These are phyloP conservation scores for Vanderwaltozyma polyspora DNA, from an alignment of 805 yeast species.

Conservation along the genomic window DNA sequence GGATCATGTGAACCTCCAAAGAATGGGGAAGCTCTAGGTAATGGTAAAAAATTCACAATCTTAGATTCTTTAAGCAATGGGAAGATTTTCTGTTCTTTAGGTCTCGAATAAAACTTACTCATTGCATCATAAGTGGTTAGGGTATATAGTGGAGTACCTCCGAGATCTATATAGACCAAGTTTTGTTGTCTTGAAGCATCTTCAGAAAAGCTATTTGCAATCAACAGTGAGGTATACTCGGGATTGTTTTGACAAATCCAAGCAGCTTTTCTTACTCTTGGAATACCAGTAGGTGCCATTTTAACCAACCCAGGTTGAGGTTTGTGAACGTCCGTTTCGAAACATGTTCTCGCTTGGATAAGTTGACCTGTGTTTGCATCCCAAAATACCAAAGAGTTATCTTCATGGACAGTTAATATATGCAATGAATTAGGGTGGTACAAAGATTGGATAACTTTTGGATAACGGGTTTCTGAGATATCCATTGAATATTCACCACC, in stretches of 20 bases:
- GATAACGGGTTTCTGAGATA: conserved; percentile 28
- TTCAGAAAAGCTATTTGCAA: conserved; percentile 51
- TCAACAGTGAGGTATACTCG: conserved; percentile 61
- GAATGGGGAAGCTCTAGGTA: conserved; percentile 59
- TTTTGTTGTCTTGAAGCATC: conserved; percentile 32
- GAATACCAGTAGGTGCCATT: conserved; percentile 8
- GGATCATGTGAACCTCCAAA: conserved; percentile 79
- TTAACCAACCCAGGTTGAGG: conserved; percentile 27
- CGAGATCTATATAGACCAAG: conserved; percentile 58
- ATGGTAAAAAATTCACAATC: conserved; percentile 37
- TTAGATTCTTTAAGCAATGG: conserved; percentile 41
- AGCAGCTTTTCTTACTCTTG: conserved; percentile 40
- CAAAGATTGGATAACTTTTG: conserved; percentile 39
- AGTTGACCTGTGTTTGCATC: conserved; percentile 70
- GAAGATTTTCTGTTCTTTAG: conserved; percentile 42
- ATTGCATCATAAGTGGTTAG: conserved; percentile 76
- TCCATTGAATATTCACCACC: conserved; percentile 45
- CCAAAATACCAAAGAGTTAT: conserved; percentile 86
- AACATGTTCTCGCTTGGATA: conserved; percentile 61
- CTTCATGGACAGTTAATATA: conserved; percentile 64
- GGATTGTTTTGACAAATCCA: conserved; percentile 82
- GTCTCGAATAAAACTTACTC: conserved; percentile 61
- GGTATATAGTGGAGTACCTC: conserved; percentile 66
- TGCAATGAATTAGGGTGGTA: conserved; percentile 95
- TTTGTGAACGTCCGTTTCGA: conserved; percentile 52